Percentiles rank a stretch among this genome's conserved stretches.
Conservation (phyloP, 805 yeast genomes). For the Ogataea parapolymorpha region DNA sequence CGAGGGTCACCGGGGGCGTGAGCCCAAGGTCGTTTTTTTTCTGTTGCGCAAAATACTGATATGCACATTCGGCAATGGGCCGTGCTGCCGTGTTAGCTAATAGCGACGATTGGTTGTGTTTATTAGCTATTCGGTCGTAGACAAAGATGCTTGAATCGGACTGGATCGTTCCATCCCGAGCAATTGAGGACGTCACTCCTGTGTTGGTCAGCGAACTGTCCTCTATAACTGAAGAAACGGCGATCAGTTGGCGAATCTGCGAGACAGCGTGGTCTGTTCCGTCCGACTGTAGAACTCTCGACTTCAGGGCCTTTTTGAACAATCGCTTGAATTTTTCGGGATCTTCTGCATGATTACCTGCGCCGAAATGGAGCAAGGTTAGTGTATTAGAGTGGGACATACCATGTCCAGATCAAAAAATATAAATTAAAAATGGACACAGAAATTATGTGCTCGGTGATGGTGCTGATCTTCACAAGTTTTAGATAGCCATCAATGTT, state of each 20-base stretch:
- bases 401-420: background rate
- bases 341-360: constrained; percentile 40
- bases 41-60: constrained; percentile 25
- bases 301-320: constrained; percentile 1
- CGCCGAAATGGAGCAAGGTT: constrained; percentile 47
- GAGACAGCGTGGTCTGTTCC: background rate
- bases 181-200: constrained; percentile 46
- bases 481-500: too few species aligned
- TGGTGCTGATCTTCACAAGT: too few species aligned
- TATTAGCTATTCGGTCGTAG: constrained; percentile 8
- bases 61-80: constrained; percentile 34
- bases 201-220: constrained; percentile 43
- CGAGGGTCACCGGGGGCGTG: constrained; percentile 33
- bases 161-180: constrained; percentile 38
- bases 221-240: constrained; percentile 28
- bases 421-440: background rate
- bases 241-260: constrained; percentile 4
- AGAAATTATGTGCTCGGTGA: background rate
- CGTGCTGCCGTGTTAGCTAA: constrained; percentile 13
- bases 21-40: constrained; percentile 20
- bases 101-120: constrained; percentile 19
- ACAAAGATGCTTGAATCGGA: constrained; percentile 42
- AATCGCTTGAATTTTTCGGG: constrained; percentile 1
- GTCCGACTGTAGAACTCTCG: background rate
- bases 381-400: constrained; percentile 2